Conservation (phyloP, 768 basidiomycete genomes). For the Leccinum uliginosum region DNA sequence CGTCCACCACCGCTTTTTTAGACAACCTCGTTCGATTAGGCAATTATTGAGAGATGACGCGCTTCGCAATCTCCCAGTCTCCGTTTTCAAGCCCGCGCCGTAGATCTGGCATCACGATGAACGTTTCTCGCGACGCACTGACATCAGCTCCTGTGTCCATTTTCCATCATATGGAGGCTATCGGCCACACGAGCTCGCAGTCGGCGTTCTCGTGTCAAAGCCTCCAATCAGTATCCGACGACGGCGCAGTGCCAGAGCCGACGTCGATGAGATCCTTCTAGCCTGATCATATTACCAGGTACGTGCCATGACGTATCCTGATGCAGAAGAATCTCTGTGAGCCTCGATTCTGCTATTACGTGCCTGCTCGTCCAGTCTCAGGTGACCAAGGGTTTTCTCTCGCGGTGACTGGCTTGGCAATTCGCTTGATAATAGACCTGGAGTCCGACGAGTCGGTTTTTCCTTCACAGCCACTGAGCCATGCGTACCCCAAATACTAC, state of each 20-base stretch:
- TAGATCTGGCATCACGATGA: constrained; percentile 18
- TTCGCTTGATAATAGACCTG: not conserved
- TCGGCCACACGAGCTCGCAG: constrained; percentile 4
- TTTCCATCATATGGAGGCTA: constrained; percentile 12
- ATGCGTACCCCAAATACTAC: not conserved
- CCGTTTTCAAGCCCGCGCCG: constrained; percentile 16
- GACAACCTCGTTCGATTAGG: constrained; percentile 10
- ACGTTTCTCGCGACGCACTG: constrained; percentile 8
- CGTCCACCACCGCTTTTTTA: constrained; percentile 9
- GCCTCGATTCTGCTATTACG: constrained; percentile 6
- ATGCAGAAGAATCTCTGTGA: not conserved
- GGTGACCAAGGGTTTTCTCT: not conserved
- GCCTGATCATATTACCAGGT: constrained; percentile 1
- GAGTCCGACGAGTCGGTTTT: too few relatives aligned
- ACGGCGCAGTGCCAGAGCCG: constrained; percentile 4
- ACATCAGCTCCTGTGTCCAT: constrained; percentile 9
- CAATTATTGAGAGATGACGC: constrained; percentile 7
- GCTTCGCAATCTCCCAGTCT: constrained; percentile 11
- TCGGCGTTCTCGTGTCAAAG: constrained; percentile 11
- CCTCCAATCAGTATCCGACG: constrained; percentile 2
- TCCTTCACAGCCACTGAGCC: not conserved
- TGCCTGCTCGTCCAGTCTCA: constrained; percentile 2
- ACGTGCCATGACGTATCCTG: constrained; percentile 8
- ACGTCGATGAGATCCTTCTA: not conserved
- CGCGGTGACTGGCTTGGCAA: not conserved